Evolutionary conservation across 2,329 filamentous ascomycete genomes (phyloP).

Genomic region (Podosphaera xanthii): DNA sequence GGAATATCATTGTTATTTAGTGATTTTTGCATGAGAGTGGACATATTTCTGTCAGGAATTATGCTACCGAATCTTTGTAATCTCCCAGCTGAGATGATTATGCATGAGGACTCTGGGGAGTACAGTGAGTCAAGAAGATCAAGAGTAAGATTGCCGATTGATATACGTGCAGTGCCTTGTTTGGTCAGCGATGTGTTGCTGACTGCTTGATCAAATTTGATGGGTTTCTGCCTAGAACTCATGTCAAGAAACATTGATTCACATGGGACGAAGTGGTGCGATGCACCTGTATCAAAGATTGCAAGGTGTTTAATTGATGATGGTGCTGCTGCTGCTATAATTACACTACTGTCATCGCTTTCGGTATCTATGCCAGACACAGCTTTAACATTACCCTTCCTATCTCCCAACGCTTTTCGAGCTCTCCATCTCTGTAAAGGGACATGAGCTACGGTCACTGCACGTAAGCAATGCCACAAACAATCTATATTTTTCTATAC

Average conservation of each 20-base stretch:
- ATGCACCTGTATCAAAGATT: slow-evolving; percentile 1
- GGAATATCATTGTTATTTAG: not conserved
- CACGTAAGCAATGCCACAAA: too few species aligned
- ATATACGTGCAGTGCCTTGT: not conserved
- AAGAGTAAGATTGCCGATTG: not conserved
- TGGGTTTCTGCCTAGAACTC: not conserved
- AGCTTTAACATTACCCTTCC: not conserved
- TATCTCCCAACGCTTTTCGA: not conserved
- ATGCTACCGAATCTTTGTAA: not conserved
- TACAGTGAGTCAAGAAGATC: not conserved
- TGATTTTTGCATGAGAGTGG: not conserved
- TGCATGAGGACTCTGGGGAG: not conserved
- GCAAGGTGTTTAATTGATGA: not conserved
- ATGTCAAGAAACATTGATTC: not conserved
- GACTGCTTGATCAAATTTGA: too few species aligned
- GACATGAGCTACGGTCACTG: too few species aligned
- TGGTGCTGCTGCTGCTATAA: not conserved
- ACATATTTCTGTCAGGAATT: not conserved
- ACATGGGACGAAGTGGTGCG: not conserved
- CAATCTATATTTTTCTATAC: too few species aligned
- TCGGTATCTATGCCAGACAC: not conserved
- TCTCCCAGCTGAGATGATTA: not conserved
- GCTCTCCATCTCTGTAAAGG: too few species aligned
- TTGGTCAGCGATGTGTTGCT: too few species aligned
- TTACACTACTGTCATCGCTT: not conserved